These are phyloP conservation scores for Fomes fomentarius DNA, from an alignment of 1,284 basidiomycete species.

Conservation along the genomic window DNA sequence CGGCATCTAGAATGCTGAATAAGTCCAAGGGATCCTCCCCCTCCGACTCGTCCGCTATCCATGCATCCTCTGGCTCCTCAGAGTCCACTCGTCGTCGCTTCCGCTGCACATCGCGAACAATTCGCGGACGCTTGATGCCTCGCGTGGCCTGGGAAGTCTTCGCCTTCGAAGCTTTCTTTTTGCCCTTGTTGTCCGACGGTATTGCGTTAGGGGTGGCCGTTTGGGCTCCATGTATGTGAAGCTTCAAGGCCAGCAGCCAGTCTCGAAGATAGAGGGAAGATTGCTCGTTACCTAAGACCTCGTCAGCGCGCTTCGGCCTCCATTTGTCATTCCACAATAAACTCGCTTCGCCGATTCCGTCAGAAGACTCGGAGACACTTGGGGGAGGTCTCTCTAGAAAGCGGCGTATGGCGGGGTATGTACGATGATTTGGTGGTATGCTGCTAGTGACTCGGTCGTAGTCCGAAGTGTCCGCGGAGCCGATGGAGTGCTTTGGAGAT, in stretches of 20 bases:
- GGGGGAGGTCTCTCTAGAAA: slow-evolving; percentile 32
- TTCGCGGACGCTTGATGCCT: slow-evolving; percentile 50
- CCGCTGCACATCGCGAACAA: slow-evolving; percentile 54
- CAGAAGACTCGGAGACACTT: slow-evolving; percentile 2
- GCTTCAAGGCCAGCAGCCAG: slow-evolving; percentile 76
- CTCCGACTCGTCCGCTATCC: slow-evolving; percentile 48
- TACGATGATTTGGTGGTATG: slow-evolving; percentile 26
- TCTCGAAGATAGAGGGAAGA: slow-evolving; percentile 78
- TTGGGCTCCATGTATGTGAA: slow-evolving; percentile 45
- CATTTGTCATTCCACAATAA: slow-evolving; percentile 75
- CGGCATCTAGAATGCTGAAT: slow-evolving; percentile 35
- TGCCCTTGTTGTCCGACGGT: slow-evolving; percentile 22
- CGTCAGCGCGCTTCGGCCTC: slow-evolving; percentile 70
- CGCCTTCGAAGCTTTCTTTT: slow-evolving; percentile 22
- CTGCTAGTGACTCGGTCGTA: neutral
- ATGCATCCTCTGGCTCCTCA: slow-evolving; percentile 53
- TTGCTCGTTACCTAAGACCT: slow-evolving; percentile 83
- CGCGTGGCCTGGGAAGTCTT: slow-evolving; percentile 26
- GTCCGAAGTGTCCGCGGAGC: neutral
- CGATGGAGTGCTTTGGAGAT: too few species aligned
- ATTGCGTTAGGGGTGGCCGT: neutral
- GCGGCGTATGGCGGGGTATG: slow-evolving; percentile 59
- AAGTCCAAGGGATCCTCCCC: slow-evolving; percentile 33
- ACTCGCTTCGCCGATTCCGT: slow-evolving; percentile 41
- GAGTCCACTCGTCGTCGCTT: slow-evolving; percentile 54